Base-by-base conservation (phyloP, 805 yeast genomes). In the Cyberlindnera euphorbiae region DNA sequence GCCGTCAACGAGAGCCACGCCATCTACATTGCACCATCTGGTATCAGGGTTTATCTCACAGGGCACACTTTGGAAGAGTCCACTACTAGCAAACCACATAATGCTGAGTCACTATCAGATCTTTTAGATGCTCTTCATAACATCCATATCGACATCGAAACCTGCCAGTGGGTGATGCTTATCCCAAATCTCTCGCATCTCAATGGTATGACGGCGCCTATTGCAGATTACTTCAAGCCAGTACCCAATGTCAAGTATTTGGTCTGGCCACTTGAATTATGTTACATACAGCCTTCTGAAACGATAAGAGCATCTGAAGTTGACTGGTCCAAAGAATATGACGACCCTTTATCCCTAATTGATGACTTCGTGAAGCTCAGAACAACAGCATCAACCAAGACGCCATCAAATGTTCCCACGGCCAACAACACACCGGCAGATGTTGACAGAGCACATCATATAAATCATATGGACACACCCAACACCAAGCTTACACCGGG, bases 191-290 rank as follows among this genome's bases (percentile, higher is more conserved):
- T 82, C 33, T 72, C 71, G 39, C 88, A 81, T 52, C 63, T 82
- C 44, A 81, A 79, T 55, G 83, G 82, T 16, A 70, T 76, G 45
- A 77, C 89, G 0, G 79, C 88, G 0, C 66, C 66, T 9, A 69
- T 83, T 3, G 64, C 87, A 10, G 64, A 67, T 17, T 82, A 73
- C 53, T 63, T 79, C 30, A 64, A 62, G 33, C 63, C 69, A 0
- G 76, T 75, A 4, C 67, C 64, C 21, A 73, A 72, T 45, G 66
- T 64, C 18, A 78, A 79, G 49, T 75, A 66, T 37, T 71, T 83
- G 2, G 58, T 76, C 29, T 84, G 94, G 94, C 94, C 94, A 0
- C 59, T 80, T 49, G 74, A 72, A 30, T 59, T 83, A 15, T 80
- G 89, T 49, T 64, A 74, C 38, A 62, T 75, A 5, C 93, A 83